Evolutionary conservation across 306 rosid genomes (phyloP).

Genomic region (Senna tora): DNA sequence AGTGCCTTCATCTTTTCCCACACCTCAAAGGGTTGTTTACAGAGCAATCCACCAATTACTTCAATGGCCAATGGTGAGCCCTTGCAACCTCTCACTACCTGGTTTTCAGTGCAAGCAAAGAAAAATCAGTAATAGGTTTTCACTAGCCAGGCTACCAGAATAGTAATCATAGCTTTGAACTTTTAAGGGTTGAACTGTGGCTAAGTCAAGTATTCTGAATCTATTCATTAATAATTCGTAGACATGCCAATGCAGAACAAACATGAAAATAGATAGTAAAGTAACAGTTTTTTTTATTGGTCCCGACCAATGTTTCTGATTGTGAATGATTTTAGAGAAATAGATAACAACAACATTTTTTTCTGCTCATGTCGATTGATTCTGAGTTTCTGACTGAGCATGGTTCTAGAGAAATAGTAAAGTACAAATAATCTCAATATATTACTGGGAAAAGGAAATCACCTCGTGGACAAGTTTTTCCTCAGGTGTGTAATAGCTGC

Average conservation of each 20-base stretch:
- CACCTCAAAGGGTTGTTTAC: conserved; percentile 35
- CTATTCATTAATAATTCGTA: not conserved
- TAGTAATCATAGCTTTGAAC: not conserved
- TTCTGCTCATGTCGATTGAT: not conserved
- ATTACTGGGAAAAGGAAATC: not conserved
- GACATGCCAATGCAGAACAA: not conserved
- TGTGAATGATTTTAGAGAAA: not conserved
- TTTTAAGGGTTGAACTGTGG: not conserved
- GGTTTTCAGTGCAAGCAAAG: conserved; percentile 35
- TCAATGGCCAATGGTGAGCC: conserved; percentile 61
- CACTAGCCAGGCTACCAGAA: not conserved
- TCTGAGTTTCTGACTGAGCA: not conserved
- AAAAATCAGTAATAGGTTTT: conserved; percentile 15
- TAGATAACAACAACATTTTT: not conserved
- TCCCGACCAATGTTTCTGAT: not conserved
- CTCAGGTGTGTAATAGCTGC: conserved; percentile 30
- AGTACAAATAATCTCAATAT: not conserved
- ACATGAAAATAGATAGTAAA: not conserved
- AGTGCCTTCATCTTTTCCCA: conserved; percentile 47
- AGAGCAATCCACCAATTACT: conserved; percentile 50
- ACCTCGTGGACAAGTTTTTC: conserved; percentile 48
- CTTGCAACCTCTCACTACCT: conserved; percentile 59
- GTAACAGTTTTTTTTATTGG: not conserved
- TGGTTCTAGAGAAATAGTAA: not conserved
- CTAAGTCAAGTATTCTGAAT: not conserved